Base-by-base conservation (phyloP, 176 grass and related monocot genomes). In the Aegilops tauschii region DNA sequence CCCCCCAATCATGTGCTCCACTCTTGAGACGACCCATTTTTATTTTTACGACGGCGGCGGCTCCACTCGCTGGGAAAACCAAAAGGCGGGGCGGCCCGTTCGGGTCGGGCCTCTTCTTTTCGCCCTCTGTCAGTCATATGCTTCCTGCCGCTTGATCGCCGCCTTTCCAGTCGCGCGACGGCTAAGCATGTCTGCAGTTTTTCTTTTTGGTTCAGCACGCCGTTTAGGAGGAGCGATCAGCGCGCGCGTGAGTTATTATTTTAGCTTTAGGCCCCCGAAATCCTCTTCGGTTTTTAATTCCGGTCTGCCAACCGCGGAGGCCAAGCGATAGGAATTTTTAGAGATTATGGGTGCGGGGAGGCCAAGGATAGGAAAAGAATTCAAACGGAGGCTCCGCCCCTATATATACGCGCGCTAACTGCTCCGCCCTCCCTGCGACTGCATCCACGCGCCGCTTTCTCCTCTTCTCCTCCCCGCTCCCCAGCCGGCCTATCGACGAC, bases 1-100 rank as follows among this genome's bases (percentile, higher is more conserved):
- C 73, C 61, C 61, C 28, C 63, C 88, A 82, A 90, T 90, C 64
- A 86, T 90, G 40, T 4, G 39, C 52, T 52, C 70, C 83, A 39
- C 88, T 68, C 21, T 37, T 6, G 35, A 36, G 39, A 40, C 13
- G 11, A 9, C 18, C 7, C 0, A 14, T 25, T 76, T 3, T 27
- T 18, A 9, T 30, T 76, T 49, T 44, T 18, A 42, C 73, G 73
- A 75, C 73, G 73, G 42, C 70, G 6, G 73, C 63, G 63, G 69
- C 49, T 52, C 49, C 69, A 72, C 21, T 75, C 37, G 8, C 49
- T 12, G 0, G 21, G 77, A 12, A 42, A 31, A 8, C 78, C 8
- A 65, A 73, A 63, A 25, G 39, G 56, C 17, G 23, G 12, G 59
- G 49, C 49, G 49, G 5, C 52, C 5, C 52, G 17, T 20, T 20